Evolutionary conservation across 176 grass and related monocot species (phyloP).

Genomic region (Oryza longistaminata): DNA sequence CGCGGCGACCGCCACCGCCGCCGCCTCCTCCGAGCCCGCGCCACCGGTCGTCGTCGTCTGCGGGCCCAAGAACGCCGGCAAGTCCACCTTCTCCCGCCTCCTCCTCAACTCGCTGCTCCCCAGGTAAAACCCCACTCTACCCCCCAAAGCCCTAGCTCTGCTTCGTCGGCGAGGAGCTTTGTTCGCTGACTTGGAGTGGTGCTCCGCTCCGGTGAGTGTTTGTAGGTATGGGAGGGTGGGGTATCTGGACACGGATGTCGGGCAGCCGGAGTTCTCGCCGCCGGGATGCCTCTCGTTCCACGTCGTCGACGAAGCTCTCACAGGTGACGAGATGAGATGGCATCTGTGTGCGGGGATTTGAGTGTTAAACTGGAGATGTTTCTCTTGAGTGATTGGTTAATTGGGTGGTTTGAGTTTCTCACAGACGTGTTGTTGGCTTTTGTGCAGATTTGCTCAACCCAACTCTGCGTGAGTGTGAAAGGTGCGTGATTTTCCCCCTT

Average conservation of each 20-base stretch:
- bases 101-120: constrained; percentile 78
- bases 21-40: constrained; percentile 1
- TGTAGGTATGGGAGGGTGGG: constrained; percentile 60
- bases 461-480: constrained; percentile 48
- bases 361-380: neutral
- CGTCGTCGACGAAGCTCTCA: constrained; percentile 47
- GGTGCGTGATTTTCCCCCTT: constrained; percentile 25
- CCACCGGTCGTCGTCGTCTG: constrained; percentile 67
- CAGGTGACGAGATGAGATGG: constrained; percentile 23
- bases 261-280: constrained; percentile 80
- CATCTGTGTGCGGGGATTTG: neutral
- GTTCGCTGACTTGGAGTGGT: neutral
- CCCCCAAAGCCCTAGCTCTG: neutral
- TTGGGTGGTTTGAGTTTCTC: neutral
- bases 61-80: constrained; percentile 90
- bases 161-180: neutral
- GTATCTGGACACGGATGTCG: constrained; percentile 85
- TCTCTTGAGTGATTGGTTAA: neutral
- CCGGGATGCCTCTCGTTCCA: constrained; percentile 79
- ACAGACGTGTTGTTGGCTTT: constrained; percentile 17
- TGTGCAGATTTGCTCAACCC: constrained; percentile 69
- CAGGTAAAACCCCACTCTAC: constrained; percentile 34
- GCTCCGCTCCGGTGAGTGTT: neutral
- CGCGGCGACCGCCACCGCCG: neutral
- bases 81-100: constrained; percentile 89